These are phyloP conservation scores for Abrus precatorius DNA, from an alignment of 306 rosid species.

Conservation along the genomic window DNA sequence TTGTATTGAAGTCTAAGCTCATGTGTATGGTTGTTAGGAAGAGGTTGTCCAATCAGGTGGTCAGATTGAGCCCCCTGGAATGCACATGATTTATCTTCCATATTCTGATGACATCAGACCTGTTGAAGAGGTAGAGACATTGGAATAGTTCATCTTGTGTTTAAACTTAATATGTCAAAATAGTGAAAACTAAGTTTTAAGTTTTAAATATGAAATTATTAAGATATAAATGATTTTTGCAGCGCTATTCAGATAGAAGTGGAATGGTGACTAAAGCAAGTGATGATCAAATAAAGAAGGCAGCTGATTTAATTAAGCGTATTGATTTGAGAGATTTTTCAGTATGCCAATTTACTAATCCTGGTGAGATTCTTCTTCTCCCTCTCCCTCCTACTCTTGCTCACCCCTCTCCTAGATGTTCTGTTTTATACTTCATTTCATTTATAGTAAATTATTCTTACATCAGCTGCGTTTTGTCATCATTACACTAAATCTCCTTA, in stretches of 20 bases:
- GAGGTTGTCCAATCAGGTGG: conserved; percentile 75
- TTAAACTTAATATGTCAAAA: conserved; percentile 21
- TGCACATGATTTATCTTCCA: conserved; percentile 95
- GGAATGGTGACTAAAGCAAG: conserved; percentile 62
- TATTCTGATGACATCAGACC: conserved; percentile 90
- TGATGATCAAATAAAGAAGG: conserved; percentile 79
- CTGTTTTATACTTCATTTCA: conserved; percentile 27
- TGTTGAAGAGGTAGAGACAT: conserved; percentile 81
- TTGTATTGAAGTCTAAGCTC: conserved; percentile 16
- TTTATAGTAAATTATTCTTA: conserved; percentile 30
- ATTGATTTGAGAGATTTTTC: conserved; percentile 83
- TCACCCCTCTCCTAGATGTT: not conserved
- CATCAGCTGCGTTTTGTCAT: conserved; percentile 11
- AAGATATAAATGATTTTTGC: conserved; percentile 48
- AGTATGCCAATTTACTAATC: conserved; percentile 84
- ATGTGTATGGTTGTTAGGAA: conserved; percentile 59
- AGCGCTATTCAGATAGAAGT: conserved; percentile 66
- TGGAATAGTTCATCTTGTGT: conserved; percentile 33
- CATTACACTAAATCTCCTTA: conserved; percentile 26
- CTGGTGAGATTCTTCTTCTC: conserved; percentile 62
- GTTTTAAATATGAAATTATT: conserved; percentile 44
- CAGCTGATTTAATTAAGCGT: conserved; percentile 80
- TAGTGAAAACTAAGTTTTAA: conserved; percentile 21
- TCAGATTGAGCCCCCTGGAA: conserved; percentile 97
- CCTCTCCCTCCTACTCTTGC: not conserved